Base-by-base conservation (phyloP, 2,329 filamentous ascomycete species). In the Fusarium redolens region DNA sequence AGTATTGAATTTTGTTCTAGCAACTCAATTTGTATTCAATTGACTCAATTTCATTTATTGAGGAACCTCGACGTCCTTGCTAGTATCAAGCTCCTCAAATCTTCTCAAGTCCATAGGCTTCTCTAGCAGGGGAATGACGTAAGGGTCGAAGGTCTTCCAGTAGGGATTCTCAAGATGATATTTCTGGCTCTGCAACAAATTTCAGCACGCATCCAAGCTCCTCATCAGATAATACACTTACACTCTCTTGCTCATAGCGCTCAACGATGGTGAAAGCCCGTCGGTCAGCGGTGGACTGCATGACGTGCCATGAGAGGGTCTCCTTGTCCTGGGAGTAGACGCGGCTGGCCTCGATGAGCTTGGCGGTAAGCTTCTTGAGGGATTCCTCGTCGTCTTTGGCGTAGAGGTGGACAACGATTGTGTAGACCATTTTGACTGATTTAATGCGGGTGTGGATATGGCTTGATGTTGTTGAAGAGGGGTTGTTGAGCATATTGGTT, bases 71-170 rank as follows among this genome's bases (percentile, higher is more conserved):
- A 86, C 84, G 35, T 85, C 84, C 77, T 85, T 83, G 72, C 82
- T 85, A 12, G 87, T 89, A 71, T 92, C 89, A 77, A 92, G 80
- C 82, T 94, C 92, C 79, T 93, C 89, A 71, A 89, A 87, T 50
- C 92, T 84, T 60, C 91, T 84, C 69, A 94, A 80, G 79, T 94
- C 92, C 91, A 93, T 93, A 13, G 88, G 86, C 79, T 86, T 87
- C 74, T 90, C 91, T 56, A 94, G 82, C 65, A 94, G 79, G 5
- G 92, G 92, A 52, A 90, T 85, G 35, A 94, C 92, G 76, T 93
- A 93, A 10, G 91, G 90, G 79, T 93, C 92, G 76, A 94, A 93
- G 2, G 92, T 93, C 84, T 92, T 88, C 91, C 91, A 93, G 85
- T 93, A 93, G 0, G 91, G 91, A 81, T 93, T 93, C 77, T 88